Percentiles rank a stretch among this genome's conserved stretches.
Conservation (phyloP, 768 basidiomycete genomes). For the Psilocybe sp. region DNA sequence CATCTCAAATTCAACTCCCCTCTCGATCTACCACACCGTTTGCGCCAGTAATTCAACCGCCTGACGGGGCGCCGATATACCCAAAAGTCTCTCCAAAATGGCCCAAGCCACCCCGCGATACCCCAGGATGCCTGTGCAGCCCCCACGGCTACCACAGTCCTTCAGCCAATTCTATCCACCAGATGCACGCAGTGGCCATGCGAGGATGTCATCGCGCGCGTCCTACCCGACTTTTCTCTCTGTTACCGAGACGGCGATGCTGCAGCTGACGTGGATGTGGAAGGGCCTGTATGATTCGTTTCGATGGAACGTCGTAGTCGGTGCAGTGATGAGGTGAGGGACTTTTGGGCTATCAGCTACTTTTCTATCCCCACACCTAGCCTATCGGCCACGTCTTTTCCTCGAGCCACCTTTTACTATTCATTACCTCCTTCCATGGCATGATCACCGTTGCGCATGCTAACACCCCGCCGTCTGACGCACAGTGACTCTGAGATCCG, state of each 20-base stretch:
- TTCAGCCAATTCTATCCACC: too few relatives aligned
- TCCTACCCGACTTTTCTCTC: constrained; percentile 72
- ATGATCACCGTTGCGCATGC: neutral
- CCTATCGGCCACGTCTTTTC: neutral
- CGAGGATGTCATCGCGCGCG: constrained; percentile 38
- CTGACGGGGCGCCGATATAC: too few relatives aligned
- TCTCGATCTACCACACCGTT: too few relatives aligned
- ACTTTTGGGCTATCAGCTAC: neutral
- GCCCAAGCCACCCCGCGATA: too few relatives aligned
- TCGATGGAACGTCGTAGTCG: constrained; percentile 65
- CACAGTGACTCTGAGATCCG: constrained; percentile 75
- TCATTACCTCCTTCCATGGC: neutral
- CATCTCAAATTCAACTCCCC: too few relatives aligned
- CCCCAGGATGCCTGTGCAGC: too few relatives aligned
- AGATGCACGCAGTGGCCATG: neutral
- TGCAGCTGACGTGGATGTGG: constrained; percentile 60
- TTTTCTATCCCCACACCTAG: neutral
- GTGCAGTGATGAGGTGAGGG: constrained; percentile 55
- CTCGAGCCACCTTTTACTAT: too few relatives aligned
- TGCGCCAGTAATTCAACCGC: too few relatives aligned
- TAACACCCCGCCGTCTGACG: neutral
- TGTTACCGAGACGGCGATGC: constrained; percentile 50
- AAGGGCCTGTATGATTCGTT: constrained; percentile 68
- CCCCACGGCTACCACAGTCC: too few relatives aligned
- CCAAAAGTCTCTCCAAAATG: too few relatives aligned